Percentiles rank a stretch among this genome's conserved stretches.
Evolutionary conservation across 2,329 filamentous ascomycete genomes (phyloP).

Genomic region (Penicillium oxalicum): DNA sequence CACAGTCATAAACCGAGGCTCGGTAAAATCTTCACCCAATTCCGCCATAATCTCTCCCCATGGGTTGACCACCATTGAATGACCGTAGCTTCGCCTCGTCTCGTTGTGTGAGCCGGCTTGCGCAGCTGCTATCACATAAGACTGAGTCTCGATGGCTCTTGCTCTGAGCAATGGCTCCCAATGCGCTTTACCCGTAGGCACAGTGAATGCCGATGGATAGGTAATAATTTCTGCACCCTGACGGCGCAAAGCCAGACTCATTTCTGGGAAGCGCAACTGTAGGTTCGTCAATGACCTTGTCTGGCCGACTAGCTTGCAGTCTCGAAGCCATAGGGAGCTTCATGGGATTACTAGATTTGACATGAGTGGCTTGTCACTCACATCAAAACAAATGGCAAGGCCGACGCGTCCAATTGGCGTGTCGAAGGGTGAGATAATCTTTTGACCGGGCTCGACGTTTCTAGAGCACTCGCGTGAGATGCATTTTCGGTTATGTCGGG

Average conservation of each 20-base stretch:
- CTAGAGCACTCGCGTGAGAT: conserved; percentile 17
- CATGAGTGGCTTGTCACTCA: conserved; percentile 26
- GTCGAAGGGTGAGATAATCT: conserved; percentile 64
- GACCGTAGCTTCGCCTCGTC: conserved; percentile 75
- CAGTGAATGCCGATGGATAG: conserved; percentile 86
- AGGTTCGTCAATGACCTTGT: background rate
- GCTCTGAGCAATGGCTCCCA: conserved; percentile 76
- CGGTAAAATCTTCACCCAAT: conserved; percentile 45
- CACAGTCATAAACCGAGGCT: conserved; percentile 45
- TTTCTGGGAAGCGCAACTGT: conserved; percentile 70
- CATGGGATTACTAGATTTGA: background rate
- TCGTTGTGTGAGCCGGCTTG: conserved; percentile 71
- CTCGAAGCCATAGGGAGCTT: background rate
- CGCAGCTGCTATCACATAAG: conserved; percentile 79
- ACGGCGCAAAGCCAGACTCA: conserved; percentile 59
- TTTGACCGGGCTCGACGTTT: conserved; percentile 62
- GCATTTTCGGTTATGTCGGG: background rate
- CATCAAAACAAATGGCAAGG: conserved; percentile 81
- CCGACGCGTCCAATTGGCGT: conserved; percentile 70
- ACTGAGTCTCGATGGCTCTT: conserved; percentile 81
- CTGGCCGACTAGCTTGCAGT: background rate
- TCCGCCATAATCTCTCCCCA: conserved; percentile 73
- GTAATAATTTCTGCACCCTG: conserved; percentile 69
- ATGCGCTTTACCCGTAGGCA: conserved; percentile 76
- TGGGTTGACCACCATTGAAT: conserved; percentile 77